Base-by-base conservation (phyloP, 2,329 filamentous ascomycete species). In the Alternaria solani region DNA sequence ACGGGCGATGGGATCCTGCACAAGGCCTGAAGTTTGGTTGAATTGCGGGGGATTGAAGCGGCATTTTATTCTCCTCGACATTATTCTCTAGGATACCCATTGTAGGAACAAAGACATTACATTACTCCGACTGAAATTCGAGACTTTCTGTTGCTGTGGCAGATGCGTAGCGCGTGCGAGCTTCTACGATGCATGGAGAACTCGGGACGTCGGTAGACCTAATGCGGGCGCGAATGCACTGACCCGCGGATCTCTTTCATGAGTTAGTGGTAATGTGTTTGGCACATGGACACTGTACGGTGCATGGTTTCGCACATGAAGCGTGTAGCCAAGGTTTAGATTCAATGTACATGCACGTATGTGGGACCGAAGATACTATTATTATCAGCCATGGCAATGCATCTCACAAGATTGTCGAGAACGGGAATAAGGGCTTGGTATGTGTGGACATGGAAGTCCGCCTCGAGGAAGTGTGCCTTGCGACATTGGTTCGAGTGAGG, bases 1-100 rank as follows among this genome's bases (percentile, higher is more conserved):
- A 77, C 59, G 76, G 70, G 41, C 72, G 77, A n/a, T 79, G 78
- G 78, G 78, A 80, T 63, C 76, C 78, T 38, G 66, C 72, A 1
- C 70, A 79, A 54, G 77, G 77, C 7, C 61, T 80, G 53, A 78
- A 79, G 51, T 80, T 80, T 72, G 77, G 74, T 62, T 80, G 62
- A 43, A 53, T 47, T 23, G 42, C 16, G 16, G 30, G 16, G 30
- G 36, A 12, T n/a, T 43, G 20, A 26, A 25, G 26, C 42, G 26
- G 36, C 36, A 12, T 20, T 47, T 30, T 16, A 32, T 49, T 51
- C 32, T 14, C 11, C 42, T 39, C 32, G 6, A 51, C 18, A 38
- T 20, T 16, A 34, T 39, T 46, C 26, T 32, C 20, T 32, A 47
- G 46, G 42, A 56, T 56, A 52, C 47, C 57, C 57, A 59, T 51